Evolutionary conservation across 768 basidiomycete genomes (phyloP).

Genomic region (Saitozyma sp.): DNA sequence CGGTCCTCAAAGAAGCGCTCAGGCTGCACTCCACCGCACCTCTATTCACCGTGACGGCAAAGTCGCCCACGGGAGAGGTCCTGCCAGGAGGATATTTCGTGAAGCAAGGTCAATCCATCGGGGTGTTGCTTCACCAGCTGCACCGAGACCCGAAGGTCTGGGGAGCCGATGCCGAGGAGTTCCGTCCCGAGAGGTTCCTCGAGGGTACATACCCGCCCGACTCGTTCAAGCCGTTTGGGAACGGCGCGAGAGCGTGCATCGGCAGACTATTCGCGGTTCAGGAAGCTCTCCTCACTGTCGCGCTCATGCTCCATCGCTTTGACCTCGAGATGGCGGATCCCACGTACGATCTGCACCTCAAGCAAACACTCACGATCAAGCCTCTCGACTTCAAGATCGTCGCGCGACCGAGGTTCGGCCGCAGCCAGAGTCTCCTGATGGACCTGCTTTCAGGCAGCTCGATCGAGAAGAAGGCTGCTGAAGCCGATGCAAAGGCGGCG

Average conservation of each 20-base stretch:
- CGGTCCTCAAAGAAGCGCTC: background rate
- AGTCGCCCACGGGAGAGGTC: background rate
- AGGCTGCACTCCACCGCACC: background rate
- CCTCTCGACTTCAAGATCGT: constrained; percentile 56
- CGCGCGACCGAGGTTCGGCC: constrained; percentile 53
- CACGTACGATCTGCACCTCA: constrained; percentile 56
- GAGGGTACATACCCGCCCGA: constrained; percentile 58
- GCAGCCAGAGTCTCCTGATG: background rate
- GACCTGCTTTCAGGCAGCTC: background rate
- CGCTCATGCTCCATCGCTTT: background rate
- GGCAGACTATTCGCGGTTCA: constrained; percentile 60
- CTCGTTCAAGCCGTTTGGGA: constrained; percentile 31
- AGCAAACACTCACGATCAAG: constrained; percentile 57
- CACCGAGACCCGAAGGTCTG: constrained; percentile 58
- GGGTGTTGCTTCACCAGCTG: constrained; percentile 46
- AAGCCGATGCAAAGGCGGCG: background rate
- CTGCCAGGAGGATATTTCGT: background rate
- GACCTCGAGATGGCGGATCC: constrained; percentile 45
- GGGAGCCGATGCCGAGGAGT: constrained; percentile 58
- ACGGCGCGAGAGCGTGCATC: constrained; percentile 48
- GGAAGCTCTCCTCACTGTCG: constrained; percentile 56
- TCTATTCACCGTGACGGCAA: background rate
- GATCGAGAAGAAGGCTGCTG: too few relatives aligned
- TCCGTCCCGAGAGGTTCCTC: constrained; percentile 57
- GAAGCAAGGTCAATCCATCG: constrained; percentile 45